Conservation (phyloP, 164 flowering plant genomes). For the Chloranthus sessilifolius region DNA sequence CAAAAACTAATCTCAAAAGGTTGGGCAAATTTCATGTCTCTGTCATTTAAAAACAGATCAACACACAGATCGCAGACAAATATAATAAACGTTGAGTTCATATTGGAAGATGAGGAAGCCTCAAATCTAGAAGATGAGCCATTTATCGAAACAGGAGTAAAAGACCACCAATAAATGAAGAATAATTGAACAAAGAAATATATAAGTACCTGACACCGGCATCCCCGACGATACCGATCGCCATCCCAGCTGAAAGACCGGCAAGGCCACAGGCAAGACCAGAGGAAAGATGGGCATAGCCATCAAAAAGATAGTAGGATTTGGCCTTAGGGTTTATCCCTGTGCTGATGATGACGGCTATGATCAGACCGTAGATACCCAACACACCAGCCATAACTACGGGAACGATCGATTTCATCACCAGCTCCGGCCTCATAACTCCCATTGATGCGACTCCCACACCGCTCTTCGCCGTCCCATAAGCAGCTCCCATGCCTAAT, state of each 20-base stretch:
- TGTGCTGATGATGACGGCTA: constrained; percentile 85
- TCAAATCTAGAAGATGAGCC: too few species aligned
- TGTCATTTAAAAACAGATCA: too few species aligned
- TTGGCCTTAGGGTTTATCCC: constrained; percentile 90
- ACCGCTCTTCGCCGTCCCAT: constrained; percentile 89
- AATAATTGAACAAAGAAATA: too few species aligned
- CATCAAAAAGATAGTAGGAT: constrained; percentile 73
- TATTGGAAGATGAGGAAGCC: too few species aligned
- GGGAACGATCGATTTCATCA: constrained; percentile 87
- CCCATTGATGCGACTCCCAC: constrained; percentile 94
- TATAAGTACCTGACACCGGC: constrained; percentile 68
- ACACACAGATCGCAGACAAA: too few species aligned
- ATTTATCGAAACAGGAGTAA: too few species aligned
- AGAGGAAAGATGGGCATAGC: constrained; percentile 79
- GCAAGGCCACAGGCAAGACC: constrained; percentile 90
- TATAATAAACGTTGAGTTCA: too few species aligned
- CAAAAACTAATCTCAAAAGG: too few species aligned
- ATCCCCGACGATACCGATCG: constrained; percentile 88
- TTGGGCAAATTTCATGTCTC: too few species aligned
- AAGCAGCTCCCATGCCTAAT: constrained; percentile 96
- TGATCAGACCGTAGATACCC: constrained; percentile 80
- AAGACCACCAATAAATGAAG: too few species aligned
- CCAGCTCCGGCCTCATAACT: constrained; percentile 88
- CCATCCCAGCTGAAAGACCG: constrained; percentile 91
- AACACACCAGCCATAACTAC: constrained; percentile 94